Evolutionary conservation across 2,329 filamentous ascomycete genomes (phyloP).

Genomic region (Cryphonectria naterciae): DNA sequence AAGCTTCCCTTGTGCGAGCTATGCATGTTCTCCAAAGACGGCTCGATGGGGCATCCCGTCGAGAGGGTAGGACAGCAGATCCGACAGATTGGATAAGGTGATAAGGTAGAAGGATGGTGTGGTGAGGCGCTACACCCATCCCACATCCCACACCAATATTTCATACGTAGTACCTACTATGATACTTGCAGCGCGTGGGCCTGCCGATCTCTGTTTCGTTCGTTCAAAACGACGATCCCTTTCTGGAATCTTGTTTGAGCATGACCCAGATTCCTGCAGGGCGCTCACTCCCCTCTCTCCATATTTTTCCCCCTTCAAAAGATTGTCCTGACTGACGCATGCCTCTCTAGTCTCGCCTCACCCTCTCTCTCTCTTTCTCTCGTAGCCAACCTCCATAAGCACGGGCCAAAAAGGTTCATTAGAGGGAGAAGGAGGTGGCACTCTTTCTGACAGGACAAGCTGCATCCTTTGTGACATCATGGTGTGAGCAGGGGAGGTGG

Average conservation of each 20-base stretch:
- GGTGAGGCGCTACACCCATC: background rate
- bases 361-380: background rate
- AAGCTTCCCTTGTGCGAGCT: background rate
- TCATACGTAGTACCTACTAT: background rate
- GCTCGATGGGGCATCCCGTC: background rate
- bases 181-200: background rate
- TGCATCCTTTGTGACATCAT: background rate
- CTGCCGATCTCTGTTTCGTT: slow-evolving; percentile 5
- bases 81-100: slow-evolving; percentile 1
- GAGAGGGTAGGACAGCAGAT: background rate
- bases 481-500: background rate
- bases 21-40: background rate
- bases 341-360: background rate
- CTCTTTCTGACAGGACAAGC: background rate
- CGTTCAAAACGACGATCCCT: background rate
- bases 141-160: background rate
- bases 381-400: background rate
- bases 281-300: background rate
- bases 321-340: background rate
- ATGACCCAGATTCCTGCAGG: background rate
- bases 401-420: background rate
- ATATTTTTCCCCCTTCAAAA: background rate
- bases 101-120: slow-evolving; percentile 3
- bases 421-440: background rate
- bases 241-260: background rate